phyloP scores from a whole-genome alignment of 2,329 filamentous ascomycete genomes.

The Pyrenophora graminea region DNA sequence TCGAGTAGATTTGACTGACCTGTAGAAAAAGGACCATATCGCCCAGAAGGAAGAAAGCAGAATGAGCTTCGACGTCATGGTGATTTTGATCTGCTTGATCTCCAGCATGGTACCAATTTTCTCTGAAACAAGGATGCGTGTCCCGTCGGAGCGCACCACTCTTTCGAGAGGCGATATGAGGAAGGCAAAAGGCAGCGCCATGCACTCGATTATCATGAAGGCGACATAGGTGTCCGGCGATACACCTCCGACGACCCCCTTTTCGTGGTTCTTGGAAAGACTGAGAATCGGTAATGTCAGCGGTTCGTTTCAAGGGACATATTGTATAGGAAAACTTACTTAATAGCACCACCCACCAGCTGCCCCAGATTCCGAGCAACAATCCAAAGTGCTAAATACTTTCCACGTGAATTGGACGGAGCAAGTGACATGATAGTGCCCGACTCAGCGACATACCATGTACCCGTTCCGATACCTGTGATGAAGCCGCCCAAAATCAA shows the following conservation, averaged over 20 bases:
- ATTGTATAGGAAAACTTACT: constrained; percentile 13
- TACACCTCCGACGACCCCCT: constrained; percentile 44
- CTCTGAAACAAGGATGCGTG: constrained; percentile 50
- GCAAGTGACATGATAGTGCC: constrained; percentile 56
- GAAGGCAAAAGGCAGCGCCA: constrained; percentile 54
- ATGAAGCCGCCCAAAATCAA: constrained; percentile 34
- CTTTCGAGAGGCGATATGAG: constrained; percentile 53
- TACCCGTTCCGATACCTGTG: constrained; percentile 43
- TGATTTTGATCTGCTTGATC: constrained; percentile 48
- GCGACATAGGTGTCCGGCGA: constrained; percentile 54
- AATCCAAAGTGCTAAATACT: constrained; percentile 56
- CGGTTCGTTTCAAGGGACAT: too few relatives aligned
- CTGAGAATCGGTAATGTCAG: constrained; percentile 7
- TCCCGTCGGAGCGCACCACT: constrained; percentile 53
- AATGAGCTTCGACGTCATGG: constrained; percentile 46
- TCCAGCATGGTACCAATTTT: constrained; percentile 47
- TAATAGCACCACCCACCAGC: constrained; percentile 53
- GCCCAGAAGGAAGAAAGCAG: constrained; percentile 50
- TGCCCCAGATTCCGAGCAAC: constrained; percentile 55
- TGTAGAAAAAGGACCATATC: constrained; percentile 55
- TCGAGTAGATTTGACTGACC: constrained; percentile 7
- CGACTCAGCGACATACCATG: constrained; percentile 57
- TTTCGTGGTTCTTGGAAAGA: constrained; percentile 34
- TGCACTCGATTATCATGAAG: constrained; percentile 54
- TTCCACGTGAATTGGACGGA: constrained; percentile 52